Base-by-base conservation (phyloP, 129 eudicot genomes). In the Flaveria sonorensis region DNA sequence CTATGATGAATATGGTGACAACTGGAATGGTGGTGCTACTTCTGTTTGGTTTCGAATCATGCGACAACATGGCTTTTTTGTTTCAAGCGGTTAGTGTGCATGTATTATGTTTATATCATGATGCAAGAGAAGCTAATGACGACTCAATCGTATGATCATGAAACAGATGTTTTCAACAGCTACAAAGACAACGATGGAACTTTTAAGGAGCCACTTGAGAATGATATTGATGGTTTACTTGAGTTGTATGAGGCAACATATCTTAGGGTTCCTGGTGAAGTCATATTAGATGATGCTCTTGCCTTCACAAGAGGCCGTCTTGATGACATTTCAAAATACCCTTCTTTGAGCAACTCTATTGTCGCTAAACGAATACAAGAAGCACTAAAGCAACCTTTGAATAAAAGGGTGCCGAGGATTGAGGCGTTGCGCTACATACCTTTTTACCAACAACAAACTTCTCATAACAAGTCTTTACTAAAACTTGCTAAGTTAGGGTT, bases 391-490 rank as follows among this genome's bases (percentile, higher is more conserved):
- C 81, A 69, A 45, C 61, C 83, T 11, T 16, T 79, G 14, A 83
- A 77, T 7, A 45, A 39, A 43, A 78, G 89, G n/a, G 11, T 79
- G 16, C 79, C 76, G n/a, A 77, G 87, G 1, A 1, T 85, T 0
- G 85, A 82, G 68, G 72, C 83, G 7, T 28, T 78, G 3, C 43
- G 55, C 21, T 88, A 50, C 84, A 82, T 88, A 0, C 70, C 84
- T 10, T 6, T 77, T 11, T 88, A 88, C 48, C 9, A 79, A 64
- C 76, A 88, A 20, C 36, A 36, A 10, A 15, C 45, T 24, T 62
- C 45, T 30, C 68, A 62, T 30, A 62, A 62, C 21, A 28, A 13
- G 20, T 62, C 4, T 28, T 62, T 30, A 15, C 68, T 62, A 13
- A 62, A 28, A 2, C 68, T 62, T 62, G 68, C 68, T 2, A 62